A percentile compares a stretch with the other conserved stretches of the same genome.
phyloP scores from a whole-genome alignment of 2,329 filamentous ascomycete genomes.

The Aureobasidium vineae region DNA sequence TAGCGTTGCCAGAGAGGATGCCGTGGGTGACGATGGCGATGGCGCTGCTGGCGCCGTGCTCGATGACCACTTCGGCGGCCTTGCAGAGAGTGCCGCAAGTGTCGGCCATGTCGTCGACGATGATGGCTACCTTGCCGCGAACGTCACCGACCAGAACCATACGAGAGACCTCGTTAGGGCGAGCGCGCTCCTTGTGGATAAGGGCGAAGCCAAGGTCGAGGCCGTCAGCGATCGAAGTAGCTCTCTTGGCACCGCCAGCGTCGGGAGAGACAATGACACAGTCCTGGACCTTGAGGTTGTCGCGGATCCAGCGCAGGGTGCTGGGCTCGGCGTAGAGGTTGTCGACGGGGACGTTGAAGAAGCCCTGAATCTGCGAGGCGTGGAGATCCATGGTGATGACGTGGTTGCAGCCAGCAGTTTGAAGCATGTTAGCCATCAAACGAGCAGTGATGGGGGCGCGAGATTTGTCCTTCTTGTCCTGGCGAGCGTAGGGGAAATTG shows the following conservation, averaged over 20 bases:
- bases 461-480: conserved; percentile 97
- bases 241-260: conserved; percentile 89
- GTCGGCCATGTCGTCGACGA: conserved; percentile 98
- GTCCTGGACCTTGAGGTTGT: conserved; percentile 76
- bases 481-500: conserved; percentile 93
- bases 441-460: conserved; percentile 96
- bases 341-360: conserved; percentile 81
- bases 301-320: conserved; percentile 84
- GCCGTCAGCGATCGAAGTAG: conserved; percentile 88
- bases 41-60: conserved; percentile 81
- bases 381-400: conserved; percentile 97
- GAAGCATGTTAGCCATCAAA: conserved; percentile 95
- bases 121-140: conserved; percentile 83
- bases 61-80: conserved; percentile 82
- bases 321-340: conserved; percentile 93
- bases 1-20: conserved; percentile 83
- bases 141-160: conserved; percentile 98
- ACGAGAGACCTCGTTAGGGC: conserved; percentile 85
- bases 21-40: conserved; percentile 96
- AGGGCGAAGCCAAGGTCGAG: conserved; percentile 88
- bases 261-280: conserved; percentile 95
- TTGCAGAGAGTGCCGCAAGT: conserved; percentile 88
- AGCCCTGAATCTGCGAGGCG: conserved; percentile 90
- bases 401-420: conserved; percentile 88
- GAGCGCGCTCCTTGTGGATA: conserved; percentile 93